A percentile compares a stretch with the other conserved stretches of the same genome.
phyloP scores from a whole-genome alignment of 257 asterid species.

The Petrea volubilis region DNA sequence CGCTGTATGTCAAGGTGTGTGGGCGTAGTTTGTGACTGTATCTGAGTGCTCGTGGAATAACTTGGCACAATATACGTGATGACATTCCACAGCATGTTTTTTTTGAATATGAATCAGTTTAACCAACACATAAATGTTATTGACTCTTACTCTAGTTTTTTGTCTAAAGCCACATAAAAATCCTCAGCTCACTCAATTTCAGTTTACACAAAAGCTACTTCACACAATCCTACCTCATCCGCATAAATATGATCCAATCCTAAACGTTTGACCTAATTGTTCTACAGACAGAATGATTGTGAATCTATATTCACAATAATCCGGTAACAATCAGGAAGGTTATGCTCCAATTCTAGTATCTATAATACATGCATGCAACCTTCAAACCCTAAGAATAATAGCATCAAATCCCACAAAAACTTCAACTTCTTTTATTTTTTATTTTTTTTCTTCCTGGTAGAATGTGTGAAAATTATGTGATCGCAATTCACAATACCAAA shows the following conservation, averaged over 20 bases:
- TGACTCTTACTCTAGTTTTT: background rate
- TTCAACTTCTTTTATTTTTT: too few relatives aligned
- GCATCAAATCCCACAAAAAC: conserved; percentile 15
- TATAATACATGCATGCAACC: conserved; percentile 1
- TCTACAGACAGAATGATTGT: conserved; percentile 2
- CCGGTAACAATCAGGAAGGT: conserved; percentile 8
- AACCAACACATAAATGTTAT: background rate
- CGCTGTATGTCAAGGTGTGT: background rate
- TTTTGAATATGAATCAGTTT: conserved; percentile 10
- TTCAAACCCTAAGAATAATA: conserved; percentile 6
- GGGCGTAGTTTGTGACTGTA: background rate
- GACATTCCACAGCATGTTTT: background rate
- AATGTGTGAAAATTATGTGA: background rate
- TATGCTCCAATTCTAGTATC: background rate
- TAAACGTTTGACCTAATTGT: conserved; percentile 3
- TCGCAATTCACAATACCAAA: background rate
- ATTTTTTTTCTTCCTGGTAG: background rate
- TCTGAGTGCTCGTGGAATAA: background rate
- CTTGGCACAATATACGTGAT: background rate
- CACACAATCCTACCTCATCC: background rate
- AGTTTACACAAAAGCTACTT: background rate
- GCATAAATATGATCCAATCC: background rate
- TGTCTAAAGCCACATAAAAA: background rate
- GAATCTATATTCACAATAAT: conserved; percentile 11
- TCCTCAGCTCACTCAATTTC: background rate